Evolutionary conservation across 768 basidiomycete species (phyloP).

Genomic region (Boletus rex-veris): DNA sequence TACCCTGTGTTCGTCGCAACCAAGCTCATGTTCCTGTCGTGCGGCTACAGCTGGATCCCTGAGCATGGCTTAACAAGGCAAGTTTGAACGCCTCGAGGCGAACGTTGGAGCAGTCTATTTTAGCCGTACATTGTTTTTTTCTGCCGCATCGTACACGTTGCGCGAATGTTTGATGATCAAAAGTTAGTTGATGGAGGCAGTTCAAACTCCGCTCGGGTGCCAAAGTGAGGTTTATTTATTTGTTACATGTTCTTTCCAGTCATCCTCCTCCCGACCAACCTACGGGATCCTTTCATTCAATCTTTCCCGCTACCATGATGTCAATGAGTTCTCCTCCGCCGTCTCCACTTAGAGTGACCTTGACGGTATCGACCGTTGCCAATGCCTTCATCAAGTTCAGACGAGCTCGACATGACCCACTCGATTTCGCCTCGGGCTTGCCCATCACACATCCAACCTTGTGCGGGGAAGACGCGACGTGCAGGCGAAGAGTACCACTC

Average conservation of each 20-base stretch:
- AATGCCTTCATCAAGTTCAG: constrained; percentile 54
- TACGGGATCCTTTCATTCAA: neutral
- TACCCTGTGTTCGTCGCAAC: too few species aligned
- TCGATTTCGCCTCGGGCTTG: constrained; percentile 37
- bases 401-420: constrained; percentile 33
- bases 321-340: constrained; percentile 21
- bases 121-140: neutral
- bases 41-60: neutral
- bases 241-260: neutral
- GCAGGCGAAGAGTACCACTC: constrained; percentile 30
- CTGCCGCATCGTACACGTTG: constrained; percentile 12
- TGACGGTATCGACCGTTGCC: constrained; percentile 40
- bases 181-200: neutral
- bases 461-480: constrained; percentile 25
- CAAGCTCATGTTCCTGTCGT: neutral
- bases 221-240: constrained; percentile 6
- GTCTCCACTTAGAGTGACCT: constrained; percentile 19
- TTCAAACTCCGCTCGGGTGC: constrained; percentile 23
- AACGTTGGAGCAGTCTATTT: neutral
- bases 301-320: neutral
- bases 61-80: neutral
- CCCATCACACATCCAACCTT: constrained; percentile 38
- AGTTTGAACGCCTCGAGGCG: constrained; percentile 2
- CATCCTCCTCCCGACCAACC: neutral
- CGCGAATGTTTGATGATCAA: neutral